Evolutionary conservation across 768 basidiomycete genomes (phyloP), one percentile per base, ranked within the genome.

Genomic region (Lactarius hengduanensis): DNA sequence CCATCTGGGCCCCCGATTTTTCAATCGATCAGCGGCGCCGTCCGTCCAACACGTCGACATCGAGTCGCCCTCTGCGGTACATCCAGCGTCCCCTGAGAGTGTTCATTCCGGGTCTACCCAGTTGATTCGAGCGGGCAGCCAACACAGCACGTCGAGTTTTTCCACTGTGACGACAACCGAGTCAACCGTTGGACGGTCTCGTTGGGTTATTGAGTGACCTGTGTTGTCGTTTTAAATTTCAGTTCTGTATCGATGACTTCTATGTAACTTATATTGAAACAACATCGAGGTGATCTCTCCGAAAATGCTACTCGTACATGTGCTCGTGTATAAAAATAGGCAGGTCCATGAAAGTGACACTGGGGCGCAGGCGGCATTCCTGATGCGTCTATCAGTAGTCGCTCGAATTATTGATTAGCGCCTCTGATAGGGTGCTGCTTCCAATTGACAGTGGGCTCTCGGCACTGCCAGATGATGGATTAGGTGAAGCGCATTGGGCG

Each of bases 181-280:
- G 40, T 34, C 58, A 41, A 61, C 61, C 47, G 69, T 66, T 5
- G 61, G 57, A 30, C 70, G 67, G 38, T 79, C 80, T 70, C 82
- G 84, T 61, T 86, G 84, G 85, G 78, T 84, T 65, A 85, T 87
- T 66, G 84, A 86, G 75, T 86, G 74, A 81, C 71, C 58, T 4
- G 16, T 55, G 18, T 36, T 15, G 28, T 32, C 66, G 10, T 38
- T 34, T 54, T 43, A 18, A 26, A n/a, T 9, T 53, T 58, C 20
- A 34, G n/a, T 26, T 10, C 50, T 32, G 36, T 28, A 45, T 64
- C 20, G 2, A 10, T 40, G 28, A n/a, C 28, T 22, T 5, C 50
- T 45, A 30, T 56, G 41, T 63, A 59, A 30, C 28, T 7, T 56
- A 36, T 55, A 43, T 41, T n/a, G 11, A 57, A 38, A 47, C n/a